Conservation (phyloP, 2,329 filamentous ascomycete species). For the Xylaria arbuscula region DNA sequence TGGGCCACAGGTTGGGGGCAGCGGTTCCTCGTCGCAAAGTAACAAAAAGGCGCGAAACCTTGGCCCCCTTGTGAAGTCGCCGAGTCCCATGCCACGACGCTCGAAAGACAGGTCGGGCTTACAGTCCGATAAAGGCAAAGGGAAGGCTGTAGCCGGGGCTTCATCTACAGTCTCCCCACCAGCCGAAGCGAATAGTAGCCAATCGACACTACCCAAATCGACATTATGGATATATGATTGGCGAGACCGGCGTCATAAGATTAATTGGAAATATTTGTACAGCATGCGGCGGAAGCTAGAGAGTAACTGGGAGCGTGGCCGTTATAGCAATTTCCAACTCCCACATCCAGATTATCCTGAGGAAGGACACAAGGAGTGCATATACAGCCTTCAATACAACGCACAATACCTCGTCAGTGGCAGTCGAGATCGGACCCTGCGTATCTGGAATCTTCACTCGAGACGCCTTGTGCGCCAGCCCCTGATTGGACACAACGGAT, state of each 20-base stretch:
- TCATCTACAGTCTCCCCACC: slow-evolving; percentile 27
- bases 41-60: slow-evolving; percentile 45
- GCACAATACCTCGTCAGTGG: slow-evolving; percentile 90
- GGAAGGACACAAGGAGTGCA: slow-evolving; percentile 90
- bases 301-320: slow-evolving; percentile 88
- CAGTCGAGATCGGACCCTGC: slow-evolving; percentile 86
- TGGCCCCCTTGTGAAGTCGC: slow-evolving; percentile 52
- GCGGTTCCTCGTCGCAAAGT: slow-evolving; percentile 46
- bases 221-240: slow-evolving; percentile 64
- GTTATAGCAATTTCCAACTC: slow-evolving; percentile 87
- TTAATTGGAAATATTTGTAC: slow-evolving; percentile 96
- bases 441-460: slow-evolving; percentile 90
- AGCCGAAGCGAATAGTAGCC: slow-evolving; percentile 28
- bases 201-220: slow-evolving; percentile 54
- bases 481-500: slow-evolving; percentile 80
- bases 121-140: slow-evolving; percentile 51
- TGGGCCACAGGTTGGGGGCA: slow-evolving; percentile 41
- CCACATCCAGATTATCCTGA: slow-evolving; percentile 83
- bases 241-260: slow-evolving; percentile 63
- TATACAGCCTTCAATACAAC: slow-evolving; percentile 93
- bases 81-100: slow-evolving; percentile 48
- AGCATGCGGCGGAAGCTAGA: slow-evolving; percentile 86
- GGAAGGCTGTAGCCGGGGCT: slow-evolving; percentile 49
- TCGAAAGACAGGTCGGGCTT: slow-evolving; percentile 42
- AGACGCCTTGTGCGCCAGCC: slow-evolving; percentile 80